phyloP scores from a whole-genome alignment of 2,329 filamentous ascomycete genomes.

The Aspergillus aculeatus region DNA sequence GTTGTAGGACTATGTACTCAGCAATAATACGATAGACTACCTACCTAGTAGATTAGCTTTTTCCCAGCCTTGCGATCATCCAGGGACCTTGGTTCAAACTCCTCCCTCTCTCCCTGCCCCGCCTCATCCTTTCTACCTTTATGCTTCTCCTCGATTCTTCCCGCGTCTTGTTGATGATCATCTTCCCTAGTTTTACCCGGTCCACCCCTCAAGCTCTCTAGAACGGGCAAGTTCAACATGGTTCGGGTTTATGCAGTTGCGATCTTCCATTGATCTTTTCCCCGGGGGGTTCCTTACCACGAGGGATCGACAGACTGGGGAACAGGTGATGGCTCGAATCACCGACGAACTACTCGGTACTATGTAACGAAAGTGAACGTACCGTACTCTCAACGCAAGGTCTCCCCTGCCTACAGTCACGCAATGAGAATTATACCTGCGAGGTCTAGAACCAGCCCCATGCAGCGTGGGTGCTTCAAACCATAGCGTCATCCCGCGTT shows the following conservation, averaged over 20 bases:
- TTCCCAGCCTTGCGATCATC: background rate
- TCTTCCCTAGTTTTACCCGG: background rate
- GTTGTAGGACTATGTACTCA: too few species aligned
- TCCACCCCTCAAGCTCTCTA: background rate
- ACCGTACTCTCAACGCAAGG: background rate
- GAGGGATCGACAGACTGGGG: background rate
- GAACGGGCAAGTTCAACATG: background rate
- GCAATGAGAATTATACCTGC: background rate
- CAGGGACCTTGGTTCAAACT: background rate
- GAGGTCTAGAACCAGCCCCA: background rate
- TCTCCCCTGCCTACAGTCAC: background rate
- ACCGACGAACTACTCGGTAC: background rate
- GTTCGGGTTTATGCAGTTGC: background rate
- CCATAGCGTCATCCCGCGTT: constrained; percentile 11
- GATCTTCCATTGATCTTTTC: background rate
- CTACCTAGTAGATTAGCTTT: background rate
- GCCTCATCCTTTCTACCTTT: too few species aligned
- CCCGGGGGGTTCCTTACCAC: background rate
- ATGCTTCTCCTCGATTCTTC: background rate
- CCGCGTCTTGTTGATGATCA: background rate
- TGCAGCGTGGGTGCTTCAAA: background rate
- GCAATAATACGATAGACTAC: too few species aligned
- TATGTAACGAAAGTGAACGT: too few species aligned
- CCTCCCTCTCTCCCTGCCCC: too few species aligned
- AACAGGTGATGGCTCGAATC: background rate